phyloP scores from a whole-genome alignment of 2,329 filamentous ascomycete species.

The Atkinsonella texensis region DNA sequence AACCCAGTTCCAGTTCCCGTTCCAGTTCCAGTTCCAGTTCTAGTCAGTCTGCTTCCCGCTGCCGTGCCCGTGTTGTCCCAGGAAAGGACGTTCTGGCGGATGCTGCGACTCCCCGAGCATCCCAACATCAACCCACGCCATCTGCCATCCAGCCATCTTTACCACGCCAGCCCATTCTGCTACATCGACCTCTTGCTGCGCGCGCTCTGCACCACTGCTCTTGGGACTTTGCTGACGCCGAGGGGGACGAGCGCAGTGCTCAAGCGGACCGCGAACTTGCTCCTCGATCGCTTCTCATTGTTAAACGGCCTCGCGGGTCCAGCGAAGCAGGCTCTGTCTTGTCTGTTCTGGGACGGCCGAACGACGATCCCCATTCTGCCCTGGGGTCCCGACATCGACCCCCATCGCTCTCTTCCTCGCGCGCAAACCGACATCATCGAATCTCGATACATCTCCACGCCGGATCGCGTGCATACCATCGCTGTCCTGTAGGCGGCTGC shows the following conservation, averaged over 20 bases:
- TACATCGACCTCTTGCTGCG: not conserved
- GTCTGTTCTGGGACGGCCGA: not conserved
- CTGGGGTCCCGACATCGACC: constrained; percentile 12
- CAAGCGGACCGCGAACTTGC: not conserved
- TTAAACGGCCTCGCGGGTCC: not conserved
- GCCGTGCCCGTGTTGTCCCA: too few relatives aligned
- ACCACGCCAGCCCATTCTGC: not conserved
- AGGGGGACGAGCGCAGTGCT: constrained; percentile 2
- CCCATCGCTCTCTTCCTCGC: constrained; percentile 8
- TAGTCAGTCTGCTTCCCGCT: not conserved
- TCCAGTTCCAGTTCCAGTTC: too few relatives aligned
- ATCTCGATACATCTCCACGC: not conserved
- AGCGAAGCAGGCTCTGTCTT: not conserved
- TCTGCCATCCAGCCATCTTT: not conserved
- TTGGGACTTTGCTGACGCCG: constrained; percentile 4
- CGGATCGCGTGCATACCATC: not conserved
- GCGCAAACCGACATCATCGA: constrained; percentile 3
- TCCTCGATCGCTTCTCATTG: not conserved
- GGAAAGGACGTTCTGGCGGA: not conserved
- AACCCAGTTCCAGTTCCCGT: too few relatives aligned
- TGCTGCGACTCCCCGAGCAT: not conserved
- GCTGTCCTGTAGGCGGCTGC: not conserved
- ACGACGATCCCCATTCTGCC: constrained; percentile 10
- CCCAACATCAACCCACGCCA: constrained; percentile 3
- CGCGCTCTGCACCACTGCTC: constrained; percentile 2